Evolutionary conservation across 306 rosid species (phyloP).

Genomic region (Comarum palustre): DNA sequence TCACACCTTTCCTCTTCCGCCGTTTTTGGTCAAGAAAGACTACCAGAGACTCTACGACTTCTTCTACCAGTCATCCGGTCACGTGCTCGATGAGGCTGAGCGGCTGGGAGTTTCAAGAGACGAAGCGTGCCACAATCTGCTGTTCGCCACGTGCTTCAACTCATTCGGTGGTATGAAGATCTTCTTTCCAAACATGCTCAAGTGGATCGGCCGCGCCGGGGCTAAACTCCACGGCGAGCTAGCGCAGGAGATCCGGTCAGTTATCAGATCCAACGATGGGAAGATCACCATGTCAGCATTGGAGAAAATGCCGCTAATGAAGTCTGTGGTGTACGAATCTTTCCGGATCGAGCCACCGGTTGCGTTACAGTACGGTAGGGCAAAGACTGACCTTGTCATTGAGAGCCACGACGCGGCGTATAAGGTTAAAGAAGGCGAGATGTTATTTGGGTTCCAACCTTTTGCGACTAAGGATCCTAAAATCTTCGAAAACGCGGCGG

Average conservation of each 20-base stretch:
- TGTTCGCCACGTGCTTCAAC: slow-evolving; percentile 86
- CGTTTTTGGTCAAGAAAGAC: slow-evolving; percentile 51
- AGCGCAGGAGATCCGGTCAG: slow-evolving; percentile 65
- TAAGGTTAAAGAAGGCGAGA: slow-evolving; percentile 66
- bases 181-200: slow-evolving; percentile 57
- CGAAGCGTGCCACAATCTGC: slow-evolving; percentile 82
- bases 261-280: slow-evolving; percentile 54
- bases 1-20: slow-evolving; percentile 61
- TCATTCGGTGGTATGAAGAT: slow-evolving; percentile 75
- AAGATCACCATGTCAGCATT: slow-evolving; percentile 59
- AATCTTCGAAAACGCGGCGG: slow-evolving; percentile 56
- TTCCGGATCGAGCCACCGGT: slow-evolving; percentile 90
- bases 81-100: slow-evolving; percentile 64
- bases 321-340: slow-evolving; percentile 72
- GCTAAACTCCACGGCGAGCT: slow-evolving; percentile 49
- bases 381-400: slow-evolving; percentile 60
- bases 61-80: slow-evolving; percentile 51
- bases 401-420: slow-evolving; percentile 77
- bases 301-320: slow-evolving; percentile 79
- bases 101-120: slow-evolving; percentile 62
- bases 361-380: slow-evolving; percentile 65
- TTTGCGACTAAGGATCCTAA: slow-evolving; percentile 80
- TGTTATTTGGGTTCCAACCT: slow-evolving; percentile 82
- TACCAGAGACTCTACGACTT: slow-evolving; percentile 67
- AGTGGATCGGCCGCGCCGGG: slow-evolving; percentile 64